A percentile compares a stretch with the other conserved stretches of the same genome.
Conservation (phyloP, 306 rosid genomes). For the Vigna trinervia region DNA sequence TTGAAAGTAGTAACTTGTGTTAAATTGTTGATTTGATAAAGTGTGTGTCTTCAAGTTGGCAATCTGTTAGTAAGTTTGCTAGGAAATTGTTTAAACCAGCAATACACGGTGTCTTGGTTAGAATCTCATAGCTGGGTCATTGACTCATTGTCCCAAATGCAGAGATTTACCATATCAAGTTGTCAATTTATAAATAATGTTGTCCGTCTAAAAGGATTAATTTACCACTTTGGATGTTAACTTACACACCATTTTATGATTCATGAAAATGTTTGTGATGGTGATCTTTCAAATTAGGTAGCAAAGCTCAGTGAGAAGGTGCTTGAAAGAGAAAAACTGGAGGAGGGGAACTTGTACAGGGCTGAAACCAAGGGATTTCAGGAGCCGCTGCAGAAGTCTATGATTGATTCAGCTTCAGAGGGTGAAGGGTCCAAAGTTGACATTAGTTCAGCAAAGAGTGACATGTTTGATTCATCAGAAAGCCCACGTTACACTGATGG, state of each 20-base stretch:
- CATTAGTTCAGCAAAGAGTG: conserved; percentile 64
- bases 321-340: conserved; percentile 42
- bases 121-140: not conserved
- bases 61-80: not conserved
- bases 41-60: not conserved
- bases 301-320: conserved; percentile 54
- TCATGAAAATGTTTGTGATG: not conserved
- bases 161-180: not conserved
- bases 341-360: conserved; percentile 28
- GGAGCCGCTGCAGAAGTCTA: conserved; percentile 42
- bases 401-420: conserved; percentile 49
- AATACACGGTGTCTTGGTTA: not conserved
- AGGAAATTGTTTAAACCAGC: not conserved
- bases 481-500: conserved; percentile 55
- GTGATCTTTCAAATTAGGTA: conserved; percentile 50
- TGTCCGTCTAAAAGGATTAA: not conserved
- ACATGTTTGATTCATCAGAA: conserved; percentile 67
- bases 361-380: conserved; percentile 45
- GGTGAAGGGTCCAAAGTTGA: conserved; percentile 63
- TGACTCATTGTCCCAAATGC: not conserved
- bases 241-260: not conserved
- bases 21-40: not conserved
- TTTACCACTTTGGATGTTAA: not conserved
- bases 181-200: not conserved
- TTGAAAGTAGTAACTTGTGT: not conserved